Evolutionary conservation across 192 early-diverging fungal genomes (phyloP).

Genomic region (Entophlyctis luteolus): DNA sequence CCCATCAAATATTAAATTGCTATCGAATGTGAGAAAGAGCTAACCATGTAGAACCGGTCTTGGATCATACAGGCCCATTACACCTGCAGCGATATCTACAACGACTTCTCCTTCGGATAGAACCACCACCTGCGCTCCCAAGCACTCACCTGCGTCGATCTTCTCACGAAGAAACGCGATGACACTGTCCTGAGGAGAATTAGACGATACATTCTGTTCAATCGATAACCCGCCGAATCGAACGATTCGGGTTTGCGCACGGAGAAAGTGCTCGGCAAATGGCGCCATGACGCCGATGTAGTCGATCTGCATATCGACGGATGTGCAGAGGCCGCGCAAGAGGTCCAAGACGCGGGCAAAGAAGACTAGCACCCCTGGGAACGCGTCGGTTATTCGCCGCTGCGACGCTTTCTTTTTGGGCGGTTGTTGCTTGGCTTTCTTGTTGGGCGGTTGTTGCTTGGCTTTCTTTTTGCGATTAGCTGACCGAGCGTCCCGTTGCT

Average conservation of each 20-base stretch:
- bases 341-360: conserved; percentile 27
- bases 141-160: conserved; percentile 8
- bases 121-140: conserved; percentile 24
- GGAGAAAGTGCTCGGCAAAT: conserved; percentile 22
- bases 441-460: conserved; percentile 5
- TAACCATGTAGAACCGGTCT: conserved; percentile 8
- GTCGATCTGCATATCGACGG: background rate
- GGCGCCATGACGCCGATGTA: conserved; percentile 37
- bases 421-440: conserved; percentile 1
- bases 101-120: conserved; percentile 3
- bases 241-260: background rate
- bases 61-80: conserved; percentile 25
- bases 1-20: background rate
- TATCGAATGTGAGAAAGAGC: background rate
- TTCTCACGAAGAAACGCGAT: conserved; percentile 1
- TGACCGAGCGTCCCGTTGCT: background rate
- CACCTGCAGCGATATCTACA: conserved; percentile 20
- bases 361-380: conserved; percentile 32
- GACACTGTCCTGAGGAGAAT: background rate
- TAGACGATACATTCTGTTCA: background rate
- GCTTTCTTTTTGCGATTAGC: conserved; percentile 6
- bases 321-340: conserved; percentile 20
- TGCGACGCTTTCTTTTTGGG: background rate
- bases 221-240: background rate
- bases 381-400: conserved; percentile 14